phyloP scores from a whole-genome alignment of 768 basidiomycete genomes.

The Macrolepiota albuminosa region DNA sequence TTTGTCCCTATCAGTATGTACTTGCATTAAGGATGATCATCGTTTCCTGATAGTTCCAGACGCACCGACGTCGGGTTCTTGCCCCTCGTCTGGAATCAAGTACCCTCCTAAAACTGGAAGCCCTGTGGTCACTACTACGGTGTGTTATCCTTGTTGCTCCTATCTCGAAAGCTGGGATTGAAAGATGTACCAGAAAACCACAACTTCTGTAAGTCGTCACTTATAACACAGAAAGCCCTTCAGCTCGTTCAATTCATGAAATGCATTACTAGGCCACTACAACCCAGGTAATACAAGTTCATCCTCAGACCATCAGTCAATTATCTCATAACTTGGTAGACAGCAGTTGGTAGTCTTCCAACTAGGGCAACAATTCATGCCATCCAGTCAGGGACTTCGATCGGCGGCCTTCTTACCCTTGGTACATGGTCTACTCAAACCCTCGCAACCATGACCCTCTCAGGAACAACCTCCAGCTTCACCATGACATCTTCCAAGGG shows the following conservation, averaged over 20 bases:
- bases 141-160: constrained; percentile 13
- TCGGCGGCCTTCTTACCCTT: constrained; percentile 48
- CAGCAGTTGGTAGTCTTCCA: constrained; percentile 28
- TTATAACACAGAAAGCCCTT: background rate
- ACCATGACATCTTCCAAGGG: constrained; percentile 59
- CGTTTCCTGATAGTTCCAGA: constrained; percentile 29
- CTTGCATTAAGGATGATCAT: background rate
- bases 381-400: constrained; percentile 26
- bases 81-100: constrained; percentile 51
- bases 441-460: constrained; percentile 48
- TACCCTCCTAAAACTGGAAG: constrained; percentile 53
- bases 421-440: constrained; percentile 64
- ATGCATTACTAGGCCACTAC: constrained; percentile 5
- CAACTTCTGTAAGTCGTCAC: constrained; percentile 12
- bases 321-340: constrained; percentile 5
- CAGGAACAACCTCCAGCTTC: constrained; percentile 45
- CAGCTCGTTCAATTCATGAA: background rate
- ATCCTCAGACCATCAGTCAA: background rate
- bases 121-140: constrained; percentile 3
- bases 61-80: constrained; percentile 43
- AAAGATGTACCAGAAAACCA: constrained; percentile 7
- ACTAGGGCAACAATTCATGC: constrained; percentile 43
- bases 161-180: background rate
- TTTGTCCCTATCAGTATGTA: constrained; percentile 56
- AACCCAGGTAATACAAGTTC: constrained; percentile 10